Evolutionary conservation across 192 early-diverging fungal genomes (phyloP).

Genomic region (Fimicolochytrium jonesii): DNA sequence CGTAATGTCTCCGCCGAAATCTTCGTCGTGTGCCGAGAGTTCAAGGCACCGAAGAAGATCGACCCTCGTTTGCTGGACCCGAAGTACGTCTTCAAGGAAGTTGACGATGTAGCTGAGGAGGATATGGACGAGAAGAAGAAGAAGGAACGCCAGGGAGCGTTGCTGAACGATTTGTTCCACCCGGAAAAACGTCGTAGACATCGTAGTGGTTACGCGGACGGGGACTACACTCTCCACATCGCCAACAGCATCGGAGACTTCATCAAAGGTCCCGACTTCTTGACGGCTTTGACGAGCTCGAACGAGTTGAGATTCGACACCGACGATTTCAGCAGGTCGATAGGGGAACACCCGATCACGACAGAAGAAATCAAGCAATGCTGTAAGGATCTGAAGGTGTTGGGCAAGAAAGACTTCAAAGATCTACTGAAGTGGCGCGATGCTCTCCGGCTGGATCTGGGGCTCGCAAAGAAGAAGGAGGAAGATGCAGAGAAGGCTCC

Average conservation of each 20-base stretch:
- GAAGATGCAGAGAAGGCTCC: slow-evolving; percentile 30
- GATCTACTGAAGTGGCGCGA: slow-evolving; percentile 85
- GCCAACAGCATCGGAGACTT: slow-evolving; percentile 73
- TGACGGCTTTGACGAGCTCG: slow-evolving; percentile 69
- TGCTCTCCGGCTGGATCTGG: slow-evolving; percentile 58
- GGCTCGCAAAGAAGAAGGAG: slow-evolving; percentile 46
- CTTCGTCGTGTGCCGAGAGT: slow-evolving; percentile 95
- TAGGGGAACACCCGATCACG: slow-evolving; percentile 60
- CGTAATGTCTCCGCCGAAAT: slow-evolving; percentile 99
- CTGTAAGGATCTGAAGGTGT: slow-evolving; percentile 83
- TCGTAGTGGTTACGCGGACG: slow-evolving; percentile 95
- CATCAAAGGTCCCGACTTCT: slow-evolving; percentile 71
- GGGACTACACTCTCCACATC: slow-evolving; percentile 86
- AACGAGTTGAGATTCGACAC: slow-evolving; percentile 73
- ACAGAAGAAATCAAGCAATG: slow-evolving; percentile 75
- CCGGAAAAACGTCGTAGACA: slow-evolving; percentile 90
- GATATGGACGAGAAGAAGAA: slow-evolving; percentile 46
- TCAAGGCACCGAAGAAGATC: slow-evolving; percentile 89
- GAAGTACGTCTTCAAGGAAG: slow-evolving; percentile 90
- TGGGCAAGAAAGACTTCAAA: slow-evolving; percentile 94
- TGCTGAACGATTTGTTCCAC: slow-evolving; percentile 78
- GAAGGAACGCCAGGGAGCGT: slow-evolving; percentile 43
- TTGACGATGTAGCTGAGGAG: slow-evolving; percentile 60
- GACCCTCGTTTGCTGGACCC: slow-evolving; percentile 91
- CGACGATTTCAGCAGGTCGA: slow-evolving; percentile 55